Conservation (phyloP, 805 yeast genomes). For the Kodamaea nitidulidarum region DNA sequence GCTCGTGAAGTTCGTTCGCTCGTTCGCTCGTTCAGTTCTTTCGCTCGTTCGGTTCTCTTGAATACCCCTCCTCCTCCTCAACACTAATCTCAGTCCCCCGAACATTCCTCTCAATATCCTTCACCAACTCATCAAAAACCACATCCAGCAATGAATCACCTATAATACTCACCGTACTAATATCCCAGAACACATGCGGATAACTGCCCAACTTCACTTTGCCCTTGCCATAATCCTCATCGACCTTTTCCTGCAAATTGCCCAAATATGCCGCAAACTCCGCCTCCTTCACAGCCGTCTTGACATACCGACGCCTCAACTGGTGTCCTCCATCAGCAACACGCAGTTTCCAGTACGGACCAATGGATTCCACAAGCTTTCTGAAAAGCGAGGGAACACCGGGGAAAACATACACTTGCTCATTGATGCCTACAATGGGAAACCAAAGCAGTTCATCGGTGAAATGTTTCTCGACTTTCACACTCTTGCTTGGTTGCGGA, state of each 20-base stretch:
- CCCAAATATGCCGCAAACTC: slow-evolving; percentile 63
- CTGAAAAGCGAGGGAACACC: slow-evolving; percentile 79
- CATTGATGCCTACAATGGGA: slow-evolving; percentile 68
- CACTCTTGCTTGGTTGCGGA: slow-evolving; percentile 36
- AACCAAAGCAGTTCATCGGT: slow-evolving; percentile 66
- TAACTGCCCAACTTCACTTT: slow-evolving; percentile 74
- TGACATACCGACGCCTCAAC: slow-evolving; percentile 51
- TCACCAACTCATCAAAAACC: slow-evolving; percentile 43
- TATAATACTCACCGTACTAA: slow-evolving; percentile 69
- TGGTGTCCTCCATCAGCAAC: slow-evolving; percentile 12
- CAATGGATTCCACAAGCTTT: slow-evolving; percentile 45
- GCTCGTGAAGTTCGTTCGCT: too few relatives aligned
- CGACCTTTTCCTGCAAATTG: slow-evolving; percentile 41
- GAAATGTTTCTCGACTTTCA: slow-evolving; percentile 39
- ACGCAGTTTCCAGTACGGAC: slow-evolving; percentile 29
- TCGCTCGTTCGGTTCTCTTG: neutral
- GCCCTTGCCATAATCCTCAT: slow-evolving; percentile 25
- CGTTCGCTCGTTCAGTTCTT: neutral
- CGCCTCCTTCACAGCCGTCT: slow-evolving; percentile 59
- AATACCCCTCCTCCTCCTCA: slow-evolving; percentile 46
- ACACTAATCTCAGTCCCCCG: slow-evolving; percentile 47
- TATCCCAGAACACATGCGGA: slow-evolving; percentile 65
- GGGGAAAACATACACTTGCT: slow-evolving; percentile 69
- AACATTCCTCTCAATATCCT: slow-evolving; percentile 43
- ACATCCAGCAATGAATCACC: slow-evolving; percentile 42